A percentile compares a stretch with the other conserved stretches of the same genome.
These are phyloP conservation scores for Simmondsia chinensis DNA, from an alignment of 148 eudicot genomes.

Conservation along the genomic window DNA sequence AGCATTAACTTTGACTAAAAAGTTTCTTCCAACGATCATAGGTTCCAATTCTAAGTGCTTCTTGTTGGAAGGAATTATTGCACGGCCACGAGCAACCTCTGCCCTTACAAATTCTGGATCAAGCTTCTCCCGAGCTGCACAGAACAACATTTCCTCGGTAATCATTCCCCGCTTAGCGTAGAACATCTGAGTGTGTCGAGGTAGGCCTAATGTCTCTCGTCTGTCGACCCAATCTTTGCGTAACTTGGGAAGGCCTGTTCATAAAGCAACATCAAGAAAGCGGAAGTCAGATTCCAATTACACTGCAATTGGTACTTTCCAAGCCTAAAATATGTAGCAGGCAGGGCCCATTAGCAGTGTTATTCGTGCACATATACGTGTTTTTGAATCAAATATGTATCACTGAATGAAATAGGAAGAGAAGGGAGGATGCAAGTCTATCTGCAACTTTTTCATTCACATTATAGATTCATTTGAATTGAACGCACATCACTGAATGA, in stretches of 20 bases:
- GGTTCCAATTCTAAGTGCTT: conserved; percentile 92
- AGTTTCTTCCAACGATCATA: conserved; percentile 95
- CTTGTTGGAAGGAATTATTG: conserved; percentile 96
- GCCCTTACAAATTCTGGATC: conserved; percentile 94
- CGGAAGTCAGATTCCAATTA: no score
- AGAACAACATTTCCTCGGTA: conserved; percentile 90
- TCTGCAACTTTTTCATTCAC: no score
- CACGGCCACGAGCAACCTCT: conserved; percentile 98
- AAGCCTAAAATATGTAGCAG: no score
- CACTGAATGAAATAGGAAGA: no score
- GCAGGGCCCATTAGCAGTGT: no score
- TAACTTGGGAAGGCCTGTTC: conserved; percentile 76
- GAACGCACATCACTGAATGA: background rate
- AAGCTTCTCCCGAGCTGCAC: conserved; percentile 92
- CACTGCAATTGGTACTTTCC: no score
- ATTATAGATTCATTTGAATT: background rate
- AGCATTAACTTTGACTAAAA: conserved; percentile 90
- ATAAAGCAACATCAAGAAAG: conserved; percentile 1
- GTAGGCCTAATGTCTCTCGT: conserved; percentile 71
- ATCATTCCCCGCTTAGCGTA: conserved; percentile 86
- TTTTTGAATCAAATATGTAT: no score
- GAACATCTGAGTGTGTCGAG: conserved; percentile 94
- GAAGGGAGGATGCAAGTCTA: no score
- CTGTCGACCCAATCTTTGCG: conserved; percentile 81
- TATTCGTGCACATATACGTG: no score